Conservation (phyloP, 176 grass and related monocot species). For the Carex littledalei region DNA sequence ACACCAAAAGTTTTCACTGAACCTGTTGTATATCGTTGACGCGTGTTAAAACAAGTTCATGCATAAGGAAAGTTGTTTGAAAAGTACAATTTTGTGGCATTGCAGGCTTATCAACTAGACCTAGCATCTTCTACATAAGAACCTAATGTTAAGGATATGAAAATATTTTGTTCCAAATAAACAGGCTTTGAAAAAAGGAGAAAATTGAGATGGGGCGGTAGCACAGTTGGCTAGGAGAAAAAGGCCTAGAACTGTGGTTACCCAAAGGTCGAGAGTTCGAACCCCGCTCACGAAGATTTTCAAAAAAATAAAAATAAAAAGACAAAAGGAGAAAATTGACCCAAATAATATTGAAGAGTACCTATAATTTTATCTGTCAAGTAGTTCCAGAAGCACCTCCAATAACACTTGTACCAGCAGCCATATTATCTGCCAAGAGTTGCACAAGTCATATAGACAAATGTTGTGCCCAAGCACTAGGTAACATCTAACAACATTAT, state of each 20-base stretch:
- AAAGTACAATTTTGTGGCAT: not conserved
- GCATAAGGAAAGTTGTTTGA: not conserved
- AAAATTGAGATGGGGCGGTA: no score
- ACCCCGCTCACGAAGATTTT: no score
- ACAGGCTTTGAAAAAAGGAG: not conserved
- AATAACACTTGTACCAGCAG: not conserved
- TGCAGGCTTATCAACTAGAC: not conserved
- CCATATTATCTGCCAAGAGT: conserved; percentile 18
- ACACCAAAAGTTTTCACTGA: not conserved
- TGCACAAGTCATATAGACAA: not conserved
- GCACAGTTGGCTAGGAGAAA: no score
- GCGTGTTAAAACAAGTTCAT: not conserved
- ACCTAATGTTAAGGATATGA: not conserved
- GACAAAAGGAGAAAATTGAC: not conserved
- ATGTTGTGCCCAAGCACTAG: not conserved
- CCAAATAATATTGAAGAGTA: not conserved
- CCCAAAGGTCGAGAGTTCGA: no score
- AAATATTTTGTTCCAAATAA: not conserved
- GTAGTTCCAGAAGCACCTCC: not conserved
- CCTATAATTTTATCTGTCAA: not conserved
- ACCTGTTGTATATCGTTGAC: not conserved
- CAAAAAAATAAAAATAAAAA: no score
- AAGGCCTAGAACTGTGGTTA: not conserved
- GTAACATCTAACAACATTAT: not conserved
- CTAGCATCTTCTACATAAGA: not conserved